phyloP scores from a whole-genome alignment of 2,329 filamentous ascomycete genomes.

The Torrubiella hemipterigena region DNA sequence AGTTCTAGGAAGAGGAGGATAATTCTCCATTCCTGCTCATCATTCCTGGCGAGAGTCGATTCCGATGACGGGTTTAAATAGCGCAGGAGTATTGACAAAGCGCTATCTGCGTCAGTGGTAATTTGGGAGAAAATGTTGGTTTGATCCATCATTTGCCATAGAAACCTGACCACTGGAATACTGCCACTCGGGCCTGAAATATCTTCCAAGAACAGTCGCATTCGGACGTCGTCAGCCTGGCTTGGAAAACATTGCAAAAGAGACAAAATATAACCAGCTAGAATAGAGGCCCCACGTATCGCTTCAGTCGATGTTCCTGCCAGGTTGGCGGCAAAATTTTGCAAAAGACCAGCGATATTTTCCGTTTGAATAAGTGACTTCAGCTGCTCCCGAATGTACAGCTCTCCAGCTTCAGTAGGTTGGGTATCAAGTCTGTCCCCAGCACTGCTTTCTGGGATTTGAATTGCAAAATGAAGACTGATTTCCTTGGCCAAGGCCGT shows the following conservation, averaged over 20 bases:
- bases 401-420: slow-evolving; percentile 27
- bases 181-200: slow-evolving; percentile 38
- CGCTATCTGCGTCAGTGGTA: slow-evolving; percentile 15
- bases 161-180: slow-evolving; percentile 49
- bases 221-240: slow-evolving; percentile 77
- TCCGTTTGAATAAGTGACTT: slow-evolving; percentile 61
- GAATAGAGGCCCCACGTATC: slow-evolving; percentile 41
- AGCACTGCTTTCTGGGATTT: not conserved
- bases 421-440: slow-evolving; percentile 20
- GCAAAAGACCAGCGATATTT: slow-evolving; percentile 45
- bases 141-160: slow-evolving; percentile 55
- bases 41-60: slow-evolving; percentile 10
- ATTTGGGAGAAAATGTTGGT: slow-evolving; percentile 27
- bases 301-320: slow-evolving; percentile 17
- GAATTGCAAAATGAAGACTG: slow-evolving; percentile 25
- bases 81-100: slow-evolving; percentile 16
- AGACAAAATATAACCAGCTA: slow-evolving; percentile 79
- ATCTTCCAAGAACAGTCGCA: slow-evolving; percentile 68
- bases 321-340: slow-evolving; percentile 20
- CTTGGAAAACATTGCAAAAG: slow-evolving; percentile 75
- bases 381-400: slow-evolving; percentile 55
- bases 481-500: slow-evolving; percentile 40
- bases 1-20: slow-evolving; percentile 86
- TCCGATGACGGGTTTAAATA: slow-evolving; percentile 18
- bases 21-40: slow-evolving; percentile 65